Evolutionary conservation across 2,329 filamentous ascomycete species (phyloP).

Genomic region (Botrytis aclada): DNA sequence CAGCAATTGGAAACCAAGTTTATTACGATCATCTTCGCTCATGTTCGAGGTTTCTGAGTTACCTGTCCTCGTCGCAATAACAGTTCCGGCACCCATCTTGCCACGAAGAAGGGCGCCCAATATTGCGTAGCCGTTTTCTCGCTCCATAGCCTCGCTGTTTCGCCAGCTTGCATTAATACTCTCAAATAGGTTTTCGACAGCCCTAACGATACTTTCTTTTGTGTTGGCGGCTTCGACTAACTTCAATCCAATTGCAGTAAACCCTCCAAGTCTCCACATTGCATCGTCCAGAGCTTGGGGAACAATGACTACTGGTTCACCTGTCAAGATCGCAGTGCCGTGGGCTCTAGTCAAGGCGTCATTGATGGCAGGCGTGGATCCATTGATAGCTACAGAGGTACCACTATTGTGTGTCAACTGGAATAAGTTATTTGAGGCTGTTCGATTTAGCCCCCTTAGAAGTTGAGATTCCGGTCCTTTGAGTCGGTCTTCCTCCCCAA

Average conservation of each 20-base stretch:
- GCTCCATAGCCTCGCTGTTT: conserved; percentile 97
- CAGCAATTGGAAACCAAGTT: conserved; percentile 62
- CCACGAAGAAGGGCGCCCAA: conserved; percentile 78
- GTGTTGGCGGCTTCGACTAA: conserved; percentile 74
- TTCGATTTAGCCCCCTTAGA: conserved; percentile 71
- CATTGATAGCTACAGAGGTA: conserved; percentile 81
- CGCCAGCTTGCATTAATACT: conserved; percentile 90
- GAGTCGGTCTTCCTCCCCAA: conserved; percentile 77
- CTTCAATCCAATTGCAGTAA: conserved; percentile 79
- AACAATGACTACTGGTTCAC: conserved; percentile 74
- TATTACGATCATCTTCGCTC: conserved; percentile 52
- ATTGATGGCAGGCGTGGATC: conserved; percentile 80
- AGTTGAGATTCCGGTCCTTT: conserved; percentile 69
- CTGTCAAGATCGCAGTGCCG: conserved; percentile 78
- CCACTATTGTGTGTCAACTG: conserved; percentile 70
- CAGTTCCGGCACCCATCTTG: conserved; percentile 62
- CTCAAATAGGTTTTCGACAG: conserved; percentile 80
- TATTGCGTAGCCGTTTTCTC: conserved; percentile 89
- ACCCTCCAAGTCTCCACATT: conserved; percentile 89
- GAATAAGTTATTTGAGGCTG: conserved; percentile 64
- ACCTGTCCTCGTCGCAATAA: conserved; percentile 38
- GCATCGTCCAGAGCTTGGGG: conserved; percentile 88
- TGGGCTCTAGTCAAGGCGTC: conserved; percentile 80
- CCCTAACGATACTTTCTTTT: conserved; percentile 67
- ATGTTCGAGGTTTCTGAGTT: conserved; percentile 40